Base-by-base conservation (phyloP, 164 flowering plant genomes). In the Litsea cubeba region DNA sequence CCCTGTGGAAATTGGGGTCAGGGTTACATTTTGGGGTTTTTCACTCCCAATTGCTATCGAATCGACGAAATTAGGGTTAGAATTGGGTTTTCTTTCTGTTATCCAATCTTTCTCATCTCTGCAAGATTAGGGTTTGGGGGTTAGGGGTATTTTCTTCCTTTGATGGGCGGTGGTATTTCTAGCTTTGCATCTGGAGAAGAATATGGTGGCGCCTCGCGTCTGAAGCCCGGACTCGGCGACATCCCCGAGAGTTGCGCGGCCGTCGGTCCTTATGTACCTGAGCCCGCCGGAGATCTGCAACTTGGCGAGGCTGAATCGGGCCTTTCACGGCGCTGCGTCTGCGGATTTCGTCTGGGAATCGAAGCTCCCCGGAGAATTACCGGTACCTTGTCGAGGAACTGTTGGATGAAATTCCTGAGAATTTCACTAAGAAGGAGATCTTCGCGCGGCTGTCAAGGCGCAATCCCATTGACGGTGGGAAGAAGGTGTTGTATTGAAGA, bases 331-430 rank as follows among this genome's bases (percentile, higher is more conserved):
- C 1, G 97, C 96, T 62, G 86, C 97, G 3, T 84, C 83, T 10
- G 94, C 98, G 18, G 98, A 94, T 82, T 87, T 89, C 69, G 95
- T 95, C 12, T 95, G 99, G 99, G 94, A 89, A 58, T 54, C 89
- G 1, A 95, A 95, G 82, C 73, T 95, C 65, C 99, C 99, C 99
- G 0, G 7, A 79, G 1, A 93, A 93, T 75, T 93, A 93, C 73
- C 89, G 79, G 17, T 76, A 84, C 75, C 84, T 95, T 71, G 85
- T 93, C 23, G 80, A 82, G 40, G 77, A 87, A 12, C 40, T 90
- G 76, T 87, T 92, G 5, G 77, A 81, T 0, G 86, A 84, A 51
- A 63, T 75, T 18, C 58, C 68, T 73, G 81, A 71, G 26, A 79
- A 79, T 35, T 74, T 88, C 20, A 78, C 83, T 1, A 95, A 93